Conservation (phyloP, 163 green algal genomes). For the Chlorella variabilis region DNA sequence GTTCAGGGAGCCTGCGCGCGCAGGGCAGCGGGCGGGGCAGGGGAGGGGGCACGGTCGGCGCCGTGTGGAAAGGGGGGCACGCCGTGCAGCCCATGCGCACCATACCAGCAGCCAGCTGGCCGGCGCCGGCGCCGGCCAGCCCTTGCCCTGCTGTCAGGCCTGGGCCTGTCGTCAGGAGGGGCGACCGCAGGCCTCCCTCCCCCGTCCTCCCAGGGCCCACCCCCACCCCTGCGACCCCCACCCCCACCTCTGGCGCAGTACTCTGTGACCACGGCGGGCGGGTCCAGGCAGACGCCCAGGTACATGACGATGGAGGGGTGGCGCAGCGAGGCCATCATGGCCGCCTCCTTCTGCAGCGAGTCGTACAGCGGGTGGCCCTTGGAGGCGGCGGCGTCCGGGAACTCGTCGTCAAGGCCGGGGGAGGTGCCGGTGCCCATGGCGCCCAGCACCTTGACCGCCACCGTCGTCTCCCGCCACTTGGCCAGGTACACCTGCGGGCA, state of each 20-base stretch:
- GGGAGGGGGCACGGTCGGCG: neutral
- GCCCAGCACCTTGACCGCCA: constrained; percentile 58
- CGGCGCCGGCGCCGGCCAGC: too few species aligned
- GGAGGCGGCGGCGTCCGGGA: constrained; percentile 2
- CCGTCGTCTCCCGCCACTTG: constrained; percentile 67
- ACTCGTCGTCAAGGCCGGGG: constrained; percentile 37
- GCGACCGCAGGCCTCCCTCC: too few species aligned
- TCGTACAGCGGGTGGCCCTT: constrained; percentile 33
- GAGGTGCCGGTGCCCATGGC: neutral
- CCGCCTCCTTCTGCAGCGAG: constrained; percentile 46
- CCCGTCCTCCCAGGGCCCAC: too few species aligned
- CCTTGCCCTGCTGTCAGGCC: too few species aligned
- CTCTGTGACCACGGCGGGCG: constrained; percentile 83
- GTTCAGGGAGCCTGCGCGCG: constrained; percentile 66
- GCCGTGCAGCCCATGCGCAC: too few species aligned
- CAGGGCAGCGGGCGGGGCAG: neutral
- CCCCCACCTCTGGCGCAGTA: constrained; percentile 71
- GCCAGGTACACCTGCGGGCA: constrained; percentile 53
- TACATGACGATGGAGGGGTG: constrained; percentile 69
- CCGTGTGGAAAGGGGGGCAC: neutral
- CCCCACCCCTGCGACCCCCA: too few species aligned
- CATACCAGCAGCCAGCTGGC: too few species aligned
- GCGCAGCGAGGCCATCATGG: constrained; percentile 61
- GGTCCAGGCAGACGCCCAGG: constrained; percentile 74
- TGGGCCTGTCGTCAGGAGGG: too few species aligned